Base-by-base conservation (phyloP, 768 basidiomycete genomes). In the Cyclocybe aegerita region DNA sequence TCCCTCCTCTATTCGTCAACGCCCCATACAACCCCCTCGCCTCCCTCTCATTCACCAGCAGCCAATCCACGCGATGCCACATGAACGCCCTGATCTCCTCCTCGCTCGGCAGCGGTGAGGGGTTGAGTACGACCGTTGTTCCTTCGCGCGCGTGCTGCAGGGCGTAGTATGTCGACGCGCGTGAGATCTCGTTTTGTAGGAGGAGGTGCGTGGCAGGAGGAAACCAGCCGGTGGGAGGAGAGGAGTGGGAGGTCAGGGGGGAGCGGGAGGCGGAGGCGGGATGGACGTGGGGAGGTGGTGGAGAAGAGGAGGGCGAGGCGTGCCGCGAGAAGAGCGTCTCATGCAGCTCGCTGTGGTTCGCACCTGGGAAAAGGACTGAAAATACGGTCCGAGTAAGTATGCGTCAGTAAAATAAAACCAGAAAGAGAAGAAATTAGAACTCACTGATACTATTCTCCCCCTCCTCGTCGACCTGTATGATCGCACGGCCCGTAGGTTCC, bases 361-460 rank as follows among this genome's bases (percentile, higher is more conserved):
- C 81, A 0, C 82, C 83, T 15, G 80, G 77, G 55, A 76, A 80
- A 1, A 85, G 69, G 35, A 85, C 82, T 58, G 16, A 9, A n/a
- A 12, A 47, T 37, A n/a, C 23, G n/a, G n/a, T n/a, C n/a, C n/a
- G n/a, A 2, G 23, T 4, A 53, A 12, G 44, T 6, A 43, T 8
- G 23, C 11, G 31, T 36, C 14, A 17, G 39, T 39, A 7, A 17
- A 9, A 33, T 15, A 14, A 3, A 10, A 34, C 44, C 14, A 33
- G 5, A 7, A 32, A 46, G 15, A 10, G 39, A 23, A 41, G 2
- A 32, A 12, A 9, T 0, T n/a, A 23, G 23, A 23, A 64, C 77
- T 43, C 49, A 83, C 83, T 77, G 57, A 85, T 85, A 55, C 80
- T 78, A 52, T 85, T 85, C 62, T 85, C 81, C 32, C 83, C 83